These are phyloP conservation scores for Ustulina deusta DNA, from an alignment of 2,329 filamentous ascomycete genomes.

Conservation along the genomic window DNA sequence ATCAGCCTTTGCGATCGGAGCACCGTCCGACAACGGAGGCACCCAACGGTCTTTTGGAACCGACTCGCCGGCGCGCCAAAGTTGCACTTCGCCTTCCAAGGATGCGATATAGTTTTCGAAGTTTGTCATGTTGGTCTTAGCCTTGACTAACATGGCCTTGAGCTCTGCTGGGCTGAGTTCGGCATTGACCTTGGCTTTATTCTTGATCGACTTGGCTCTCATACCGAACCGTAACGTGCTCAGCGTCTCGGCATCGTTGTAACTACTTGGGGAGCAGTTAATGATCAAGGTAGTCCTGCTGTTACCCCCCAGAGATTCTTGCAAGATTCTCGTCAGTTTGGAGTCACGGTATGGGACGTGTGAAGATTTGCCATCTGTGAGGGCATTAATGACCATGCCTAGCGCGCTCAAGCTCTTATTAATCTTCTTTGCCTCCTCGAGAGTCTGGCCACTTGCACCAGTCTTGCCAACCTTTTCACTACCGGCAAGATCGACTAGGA, in stretches of 20 bases:
- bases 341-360: conserved; percentile 98
- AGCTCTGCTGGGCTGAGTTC: conserved; percentile 96
- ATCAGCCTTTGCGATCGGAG: conserved; percentile 58
- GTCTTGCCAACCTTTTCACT: conserved; percentile 99
- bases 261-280: conserved; percentile 98
- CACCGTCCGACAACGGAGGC: conserved; percentile 69
- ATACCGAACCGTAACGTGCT: conserved; percentile 95
- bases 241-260: conserved; percentile 95
- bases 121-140: conserved; percentile 86
- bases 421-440: conserved; percentile 99
- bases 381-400: conserved; percentile 98
- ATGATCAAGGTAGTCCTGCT: conserved; percentile 98
- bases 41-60: conserved; percentile 94
- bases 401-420: conserved; percentile 99
- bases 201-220: conserved; percentile 98
- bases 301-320: conserved; percentile 97
- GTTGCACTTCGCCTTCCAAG: conserved; percentile 84
- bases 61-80: conserved; percentile 88
- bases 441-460: conserved; percentile 93
- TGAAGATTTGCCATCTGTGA: conserved; percentile 96
- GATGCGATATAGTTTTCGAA: conserved; percentile 89
- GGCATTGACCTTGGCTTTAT: conserved; percentile 99
- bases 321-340: conserved; percentile 94
- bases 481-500: conserved; percentile 97
- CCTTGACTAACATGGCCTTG: conserved; percentile 92